phyloP scores from a whole-genome alignment of 768 basidiomycete species.

The Termitomyces sp. region DNA sequence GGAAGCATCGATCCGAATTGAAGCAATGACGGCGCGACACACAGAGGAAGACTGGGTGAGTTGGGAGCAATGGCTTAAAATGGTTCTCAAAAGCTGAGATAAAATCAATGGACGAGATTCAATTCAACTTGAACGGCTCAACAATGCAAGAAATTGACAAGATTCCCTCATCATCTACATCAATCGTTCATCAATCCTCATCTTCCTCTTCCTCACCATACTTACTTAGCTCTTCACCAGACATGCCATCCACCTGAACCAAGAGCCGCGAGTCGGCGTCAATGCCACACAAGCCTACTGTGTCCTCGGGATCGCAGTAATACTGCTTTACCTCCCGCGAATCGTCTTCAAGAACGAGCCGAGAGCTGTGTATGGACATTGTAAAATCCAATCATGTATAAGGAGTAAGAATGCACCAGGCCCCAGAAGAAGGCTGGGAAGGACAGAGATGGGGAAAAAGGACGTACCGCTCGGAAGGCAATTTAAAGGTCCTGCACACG shows the following conservation, averaged over 20 bases:
- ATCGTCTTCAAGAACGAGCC: conserved; percentile 8
- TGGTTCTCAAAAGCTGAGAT: not conserved
- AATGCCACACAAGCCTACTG: conserved; percentile 10
- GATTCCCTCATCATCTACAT: not conserved
- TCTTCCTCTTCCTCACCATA: not conserved
- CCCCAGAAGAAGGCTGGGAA: too few species aligned
- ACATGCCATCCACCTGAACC: conserved; percentile 5
- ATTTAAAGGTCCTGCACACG: conserved; percentile 35
- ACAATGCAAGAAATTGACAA: not conserved
- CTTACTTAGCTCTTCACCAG: not conserved
- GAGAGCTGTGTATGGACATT: conserved; percentile 5
- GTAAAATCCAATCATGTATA: too few species aligned
- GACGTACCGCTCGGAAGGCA: conserved; percentile 27
- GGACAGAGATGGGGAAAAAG: too few species aligned
- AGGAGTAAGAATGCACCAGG: too few species aligned
- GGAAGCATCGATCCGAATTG: too few species aligned
- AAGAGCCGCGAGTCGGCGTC: not conserved
- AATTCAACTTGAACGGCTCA: not conserved
- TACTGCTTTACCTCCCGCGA: not conserved
- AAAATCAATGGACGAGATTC: not conserved
- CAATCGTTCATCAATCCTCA: not conserved
- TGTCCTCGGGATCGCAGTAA: conserved; percentile 10
- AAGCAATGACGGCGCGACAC: too few species aligned
- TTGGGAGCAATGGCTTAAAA: too few species aligned
- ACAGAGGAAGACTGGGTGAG: not conserved